Evolutionary conservation across 805 yeast genomes (phyloP), one percentile per base, ranked within the genome.

Genomic region (Sporopachydermia lactativora): DNA sequence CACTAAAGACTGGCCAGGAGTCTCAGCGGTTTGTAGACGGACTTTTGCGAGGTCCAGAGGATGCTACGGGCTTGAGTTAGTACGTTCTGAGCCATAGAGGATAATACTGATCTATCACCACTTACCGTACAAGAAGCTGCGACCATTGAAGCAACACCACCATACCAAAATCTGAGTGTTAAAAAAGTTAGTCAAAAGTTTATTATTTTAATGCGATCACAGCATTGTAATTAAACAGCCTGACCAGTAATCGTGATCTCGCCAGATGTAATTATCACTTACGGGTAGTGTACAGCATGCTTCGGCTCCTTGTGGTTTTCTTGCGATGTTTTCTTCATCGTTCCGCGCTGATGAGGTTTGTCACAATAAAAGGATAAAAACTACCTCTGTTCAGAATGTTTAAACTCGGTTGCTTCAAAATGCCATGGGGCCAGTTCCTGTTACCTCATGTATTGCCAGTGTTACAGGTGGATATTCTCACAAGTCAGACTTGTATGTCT

Each of bases 1-100:
- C 4, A 72, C 53, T 47, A 84, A 64, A 0, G 75, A 65, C 42
- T 74, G 80, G 35, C 84, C 84, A 3, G 82, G 80, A 8, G 58
- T 62, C 1, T 70, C 54, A 3, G 94, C 86, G 0, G 95, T 80
- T 55, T 84, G 95, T 54, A 84, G 64, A 39, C 95, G 71, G 5
- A 86, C 95, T 52, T 84, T 84, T 2, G 95, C 92, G 36, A 84
- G 64, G 55, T 84, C 95, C 44, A 84, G 63, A 3, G 95, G 95
- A 59, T 84, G 95, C 15, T 14, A 14, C 3, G 5, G 18, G 17
- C 34, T 40, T 34, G 31, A 28, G 5, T 5, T 15, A 14, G 8
- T 17, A 8, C 31, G 35, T 40, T 17, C 3, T 4, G 68, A 62
- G 39, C 56, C 50, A 14, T 54, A 43, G 1, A 63, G 67, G 1